These are phyloP conservation scores for Fragaria ananassa DNA, from an alignment of 306 rosid genomes.

Conservation along the genomic window DNA sequence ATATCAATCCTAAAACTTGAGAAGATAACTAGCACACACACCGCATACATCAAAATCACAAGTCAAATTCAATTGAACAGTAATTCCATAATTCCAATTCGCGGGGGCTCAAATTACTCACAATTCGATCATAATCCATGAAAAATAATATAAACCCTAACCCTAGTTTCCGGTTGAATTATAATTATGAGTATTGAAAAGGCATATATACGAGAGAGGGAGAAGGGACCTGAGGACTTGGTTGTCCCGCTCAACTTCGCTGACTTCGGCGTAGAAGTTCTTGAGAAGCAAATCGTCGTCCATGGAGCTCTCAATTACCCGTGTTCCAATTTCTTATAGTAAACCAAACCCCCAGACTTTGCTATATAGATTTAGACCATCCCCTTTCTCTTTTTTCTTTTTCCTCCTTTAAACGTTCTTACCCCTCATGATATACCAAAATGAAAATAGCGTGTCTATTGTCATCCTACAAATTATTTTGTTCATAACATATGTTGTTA, in stretches of 20 bases:
- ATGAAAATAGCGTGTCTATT: too few relatives aligned
- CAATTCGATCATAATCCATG: neutral
- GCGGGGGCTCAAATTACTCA: neutral
- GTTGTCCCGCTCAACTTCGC: slow-evolving; percentile 98
- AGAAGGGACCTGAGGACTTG: slow-evolving; percentile 67
- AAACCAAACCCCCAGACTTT: too few relatives aligned
- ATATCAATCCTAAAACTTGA: neutral
- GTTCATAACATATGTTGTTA: too few relatives aligned
- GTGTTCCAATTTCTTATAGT: too few relatives aligned
- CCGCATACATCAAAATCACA: neutral
- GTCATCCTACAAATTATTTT: too few relatives aligned
- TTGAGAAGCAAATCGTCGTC: slow-evolving; percentile 91
- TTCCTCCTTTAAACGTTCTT: too few relatives aligned
- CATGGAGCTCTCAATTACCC: slow-evolving; percentile 10
- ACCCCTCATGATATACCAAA: too few relatives aligned
- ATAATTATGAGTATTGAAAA: neutral
- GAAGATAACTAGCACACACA: neutral
- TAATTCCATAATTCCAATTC: neutral
- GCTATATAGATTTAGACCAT: too few relatives aligned
- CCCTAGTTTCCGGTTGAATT: neutral
- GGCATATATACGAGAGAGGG: neutral
- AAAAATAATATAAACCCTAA: neutral
- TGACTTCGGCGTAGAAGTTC: slow-evolving; percentile 89
- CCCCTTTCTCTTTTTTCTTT: too few relatives aligned
- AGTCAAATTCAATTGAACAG: neutral